A percentile compares a stretch with the other conserved stretches of the same genome.
phyloP scores from a whole-genome alignment of 2,329 filamentous ascomycete genomes.

The Paraphaeosphaeria minitans region DNA sequence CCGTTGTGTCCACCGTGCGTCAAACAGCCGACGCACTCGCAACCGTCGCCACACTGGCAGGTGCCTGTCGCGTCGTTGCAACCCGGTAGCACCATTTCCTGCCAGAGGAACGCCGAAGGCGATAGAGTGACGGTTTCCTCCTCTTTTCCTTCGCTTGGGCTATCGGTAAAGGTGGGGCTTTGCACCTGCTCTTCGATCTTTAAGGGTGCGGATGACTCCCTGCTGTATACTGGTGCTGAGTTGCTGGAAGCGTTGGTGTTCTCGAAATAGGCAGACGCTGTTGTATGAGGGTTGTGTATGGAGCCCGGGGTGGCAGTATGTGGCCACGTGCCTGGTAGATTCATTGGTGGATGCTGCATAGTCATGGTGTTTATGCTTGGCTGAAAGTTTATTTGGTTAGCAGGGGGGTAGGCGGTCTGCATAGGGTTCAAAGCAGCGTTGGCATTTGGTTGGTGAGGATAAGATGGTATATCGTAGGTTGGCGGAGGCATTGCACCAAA shows the following conservation, averaged over 20 bases:
- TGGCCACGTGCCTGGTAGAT: slow-evolving; percentile 30
- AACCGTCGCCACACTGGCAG: slow-evolving; percentile 59
- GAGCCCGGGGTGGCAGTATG: slow-evolving; percentile 23
- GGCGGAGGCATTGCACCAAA: slow-evolving; percentile 39
- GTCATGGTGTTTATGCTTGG: slow-evolving; percentile 25
- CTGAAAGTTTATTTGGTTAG: slow-evolving; percentile 30
- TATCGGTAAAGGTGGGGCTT: slow-evolving; percentile 29
- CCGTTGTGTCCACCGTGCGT: slow-evolving; percentile 58
- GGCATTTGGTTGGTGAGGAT: slow-evolving; percentile 40
- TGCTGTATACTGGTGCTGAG: slow-evolving; percentile 11
- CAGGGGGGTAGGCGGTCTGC: slow-evolving; percentile 24
- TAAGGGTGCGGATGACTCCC: slow-evolving; percentile 14
- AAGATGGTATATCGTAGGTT: slow-evolving; percentile 42
- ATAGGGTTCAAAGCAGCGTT: slow-evolving; percentile 19
- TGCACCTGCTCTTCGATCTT: slow-evolving; percentile 26
- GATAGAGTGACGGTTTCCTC: slow-evolving; percentile 44
- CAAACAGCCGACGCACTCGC: slow-evolving; percentile 58
- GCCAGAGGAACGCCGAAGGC: slow-evolving; percentile 46
- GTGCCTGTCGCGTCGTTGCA: slow-evolving; percentile 57
- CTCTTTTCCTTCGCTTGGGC: slow-evolving; percentile 36
- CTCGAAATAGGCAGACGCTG: slow-evolving; percentile 11
- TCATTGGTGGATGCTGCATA: slow-evolving; percentile 24
- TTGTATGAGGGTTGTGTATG: slow-evolving; percentile 19
- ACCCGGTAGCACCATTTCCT: slow-evolving; percentile 43
- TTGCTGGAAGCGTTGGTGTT: not conserved